Evolutionary conservation across 371 early-diverging fungal species (phyloP).

Genomic region (Mucor sp.): DNA sequence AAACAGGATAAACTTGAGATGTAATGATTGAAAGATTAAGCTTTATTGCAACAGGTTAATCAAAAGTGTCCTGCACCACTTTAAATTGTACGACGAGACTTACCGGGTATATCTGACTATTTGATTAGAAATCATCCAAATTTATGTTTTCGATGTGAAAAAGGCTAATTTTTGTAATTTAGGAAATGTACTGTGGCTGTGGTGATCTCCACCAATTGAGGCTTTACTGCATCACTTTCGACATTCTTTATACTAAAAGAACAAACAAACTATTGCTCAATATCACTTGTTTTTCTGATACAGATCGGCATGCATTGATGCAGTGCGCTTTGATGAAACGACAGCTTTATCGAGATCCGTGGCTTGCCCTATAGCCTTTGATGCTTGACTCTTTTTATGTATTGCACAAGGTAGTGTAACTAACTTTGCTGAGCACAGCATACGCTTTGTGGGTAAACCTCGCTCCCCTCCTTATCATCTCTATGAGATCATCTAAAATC

Average conservation of each 20-base stretch:
- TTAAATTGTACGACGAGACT: too few species aligned
- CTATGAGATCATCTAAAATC: neutral
- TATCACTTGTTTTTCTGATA: neutral
- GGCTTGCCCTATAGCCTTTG: neutral
- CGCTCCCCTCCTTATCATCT: neutral
- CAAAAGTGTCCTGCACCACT: too few species aligned
- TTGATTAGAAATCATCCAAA: too few species aligned
- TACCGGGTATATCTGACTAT: too few species aligned
- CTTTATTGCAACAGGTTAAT: too few species aligned
- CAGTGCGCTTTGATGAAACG: neutral
- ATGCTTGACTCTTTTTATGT: neutral
- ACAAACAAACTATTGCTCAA: neutral
- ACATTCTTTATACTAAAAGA: too few species aligned
- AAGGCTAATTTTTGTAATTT: neutral
- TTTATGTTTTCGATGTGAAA: too few species aligned
- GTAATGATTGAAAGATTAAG: too few species aligned
- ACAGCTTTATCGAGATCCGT: neutral
- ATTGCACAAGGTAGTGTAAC: neutral
- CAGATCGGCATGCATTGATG: neutral
- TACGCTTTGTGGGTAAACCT: neutral
- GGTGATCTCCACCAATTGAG: neutral
- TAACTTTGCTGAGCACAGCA: neutral
- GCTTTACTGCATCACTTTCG: too few species aligned
- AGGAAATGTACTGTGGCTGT: neutral
- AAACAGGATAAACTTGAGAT: too few species aligned